Evolutionary conservation across 1,139 yeast species (phyloP).

Genomic region (Wickerhamiella pararugosa): DNA sequence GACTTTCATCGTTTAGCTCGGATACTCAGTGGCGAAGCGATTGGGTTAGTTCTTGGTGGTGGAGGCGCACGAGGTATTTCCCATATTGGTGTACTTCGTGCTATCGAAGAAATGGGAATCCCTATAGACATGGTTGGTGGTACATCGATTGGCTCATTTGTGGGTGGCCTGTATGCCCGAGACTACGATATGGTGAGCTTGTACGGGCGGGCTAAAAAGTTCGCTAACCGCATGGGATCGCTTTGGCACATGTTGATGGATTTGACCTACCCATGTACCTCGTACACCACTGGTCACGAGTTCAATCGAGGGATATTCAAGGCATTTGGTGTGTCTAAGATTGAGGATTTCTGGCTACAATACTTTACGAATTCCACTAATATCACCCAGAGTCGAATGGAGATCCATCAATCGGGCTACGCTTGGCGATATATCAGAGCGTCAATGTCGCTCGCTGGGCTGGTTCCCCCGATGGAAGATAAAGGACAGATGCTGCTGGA

Average conservation of each 20-base stretch:
- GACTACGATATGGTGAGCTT: conserved; percentile 86
- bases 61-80: conserved; percentile 96
- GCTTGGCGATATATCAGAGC: conserved; percentile 95
- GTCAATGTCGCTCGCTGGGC: conserved; percentile 91
- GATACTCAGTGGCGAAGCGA: conserved; percentile 79
- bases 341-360: conserved; percentile 91
- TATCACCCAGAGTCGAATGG: conserved; percentile 91
- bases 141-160: conserved; percentile 89
- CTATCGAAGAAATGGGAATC: conserved; percentile 83
- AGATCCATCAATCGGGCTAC: conserved; percentile 78
- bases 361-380: conserved; percentile 90
- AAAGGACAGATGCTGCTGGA: conserved; percentile 87
- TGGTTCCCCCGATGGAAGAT: conserved; percentile 67
- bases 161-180: conserved; percentile 87
- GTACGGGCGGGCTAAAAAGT: conserved; percentile 78
- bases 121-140: conserved; percentile 94
- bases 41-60: conserved; percentile 89
- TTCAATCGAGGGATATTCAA: conserved; percentile 96
- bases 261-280: conserved; percentile 81
- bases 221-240: conserved; percentile 69
- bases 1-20: conserved; percentile 86
- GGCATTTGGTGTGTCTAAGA: conserved; percentile 77
- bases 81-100: conserved; percentile 83
- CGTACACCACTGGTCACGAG: conserved; percentile 94
- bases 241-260: conserved; percentile 76